Conservation (phyloP, 306 rosid genomes). For the Gastrolobium bilobum region DNA sequence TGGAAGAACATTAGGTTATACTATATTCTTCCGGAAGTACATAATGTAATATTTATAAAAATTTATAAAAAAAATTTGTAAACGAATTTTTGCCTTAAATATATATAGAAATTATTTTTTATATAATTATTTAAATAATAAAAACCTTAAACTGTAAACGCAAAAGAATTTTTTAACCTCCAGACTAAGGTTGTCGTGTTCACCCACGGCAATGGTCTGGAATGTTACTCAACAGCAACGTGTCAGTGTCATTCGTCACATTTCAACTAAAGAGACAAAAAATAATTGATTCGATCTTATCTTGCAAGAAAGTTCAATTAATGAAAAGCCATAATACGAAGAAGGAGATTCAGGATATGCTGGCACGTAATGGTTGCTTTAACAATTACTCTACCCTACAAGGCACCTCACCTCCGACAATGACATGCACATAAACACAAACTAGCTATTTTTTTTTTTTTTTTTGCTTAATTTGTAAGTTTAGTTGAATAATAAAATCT, state of each 20-base stretch:
- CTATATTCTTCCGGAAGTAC: too few relatives aligned
- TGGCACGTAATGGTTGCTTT: constrained; percentile 37
- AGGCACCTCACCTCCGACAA: constrained; percentile 36
- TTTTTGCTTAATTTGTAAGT: too few relatives aligned
- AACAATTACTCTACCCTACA: constrained; percentile 9
- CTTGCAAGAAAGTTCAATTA: neutral
- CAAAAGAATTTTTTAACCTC: too few relatives aligned
- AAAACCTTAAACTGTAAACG: too few relatives aligned
- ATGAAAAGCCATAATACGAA: constrained; percentile 1
- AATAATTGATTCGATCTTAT: constrained; percentile 9
- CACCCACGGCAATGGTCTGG: neutral
- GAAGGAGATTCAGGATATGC: neutral
- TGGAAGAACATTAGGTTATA: too few relatives aligned
- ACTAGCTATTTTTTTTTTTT: neutral
- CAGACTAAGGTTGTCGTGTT: neutral
- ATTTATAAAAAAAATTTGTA: too few relatives aligned
- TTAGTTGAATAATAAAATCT: too few relatives aligned
- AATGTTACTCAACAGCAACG: neutral
- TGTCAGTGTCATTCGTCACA: neutral
- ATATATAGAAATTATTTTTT: too few relatives aligned
- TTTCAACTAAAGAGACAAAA: neutral
- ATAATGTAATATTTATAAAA: too few relatives aligned
- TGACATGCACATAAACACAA: neutral
- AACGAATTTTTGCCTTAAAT: too few relatives aligned
- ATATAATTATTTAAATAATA: too few relatives aligned